These are phyloP conservation scores for Exutisphaerella laricina DNA, from an alignment of 2,329 filamentous ascomycete genomes.

Conservation along the genomic window DNA sequence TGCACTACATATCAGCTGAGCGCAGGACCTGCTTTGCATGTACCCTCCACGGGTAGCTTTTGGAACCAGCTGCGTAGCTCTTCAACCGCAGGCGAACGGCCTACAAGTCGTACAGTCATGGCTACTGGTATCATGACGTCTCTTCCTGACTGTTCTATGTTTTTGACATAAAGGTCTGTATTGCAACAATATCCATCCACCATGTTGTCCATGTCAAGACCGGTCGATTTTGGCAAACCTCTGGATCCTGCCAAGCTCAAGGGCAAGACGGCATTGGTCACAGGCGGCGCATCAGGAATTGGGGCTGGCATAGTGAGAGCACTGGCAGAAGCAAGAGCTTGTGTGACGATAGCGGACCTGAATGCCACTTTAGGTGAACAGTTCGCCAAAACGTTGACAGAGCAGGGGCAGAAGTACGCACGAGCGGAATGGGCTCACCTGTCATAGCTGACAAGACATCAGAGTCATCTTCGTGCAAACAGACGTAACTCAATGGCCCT, in stretches of 20 bases:
- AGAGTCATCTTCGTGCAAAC: constrained; percentile 26
- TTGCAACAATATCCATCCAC: too few species aligned
- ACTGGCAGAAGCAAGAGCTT: constrained; percentile 3
- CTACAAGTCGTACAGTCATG: too few species aligned
- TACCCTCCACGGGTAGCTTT: too few species aligned
- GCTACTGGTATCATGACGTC: too few species aligned
- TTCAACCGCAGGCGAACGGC: too few species aligned
- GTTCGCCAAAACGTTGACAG: neutral
- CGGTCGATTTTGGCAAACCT: constrained; percentile 2
- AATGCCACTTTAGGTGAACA: constrained; percentile 5
- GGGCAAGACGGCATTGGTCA: constrained; percentile 7
- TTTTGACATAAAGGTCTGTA: too few species aligned
- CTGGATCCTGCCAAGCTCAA: neutral
- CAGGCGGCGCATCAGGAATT: constrained; percentile 6
- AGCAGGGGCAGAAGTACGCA: constrained; percentile 1
- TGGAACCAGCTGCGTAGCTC: too few species aligned
- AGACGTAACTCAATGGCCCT: constrained; percentile 27
- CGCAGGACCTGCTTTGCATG: too few species aligned
- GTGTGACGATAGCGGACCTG: constrained; percentile 6
- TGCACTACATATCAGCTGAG: too few species aligned
- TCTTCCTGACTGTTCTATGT: too few species aligned
- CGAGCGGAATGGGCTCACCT: neutral
- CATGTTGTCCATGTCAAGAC: too few species aligned
- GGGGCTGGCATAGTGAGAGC: constrained; percentile 7
- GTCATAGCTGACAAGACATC: neutral